Evolutionary conservation across 495 filamentous ascomycete genomes (phyloP), one percentile per base, ranked within the genome.

Genomic region (Penicillium coprophilum): DNA sequence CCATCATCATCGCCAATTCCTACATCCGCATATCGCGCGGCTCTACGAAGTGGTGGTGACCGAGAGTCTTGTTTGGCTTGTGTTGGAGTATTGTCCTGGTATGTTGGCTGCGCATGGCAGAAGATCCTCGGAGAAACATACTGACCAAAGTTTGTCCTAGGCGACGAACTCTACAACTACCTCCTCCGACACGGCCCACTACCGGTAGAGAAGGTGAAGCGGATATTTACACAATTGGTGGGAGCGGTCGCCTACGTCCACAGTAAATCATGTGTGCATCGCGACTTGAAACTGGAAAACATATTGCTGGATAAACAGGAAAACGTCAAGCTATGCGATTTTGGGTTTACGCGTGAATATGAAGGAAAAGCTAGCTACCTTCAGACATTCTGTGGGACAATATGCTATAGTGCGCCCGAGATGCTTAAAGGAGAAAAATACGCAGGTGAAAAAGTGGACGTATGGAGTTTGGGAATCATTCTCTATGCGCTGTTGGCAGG

Each of bases 361-460:
- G 92, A 97, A 67, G 92, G 92, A 24, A 94, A 93, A 60, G 81
- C 92, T 49, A 97, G 91, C 74, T 94, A 97, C 64, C 73, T 98
- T 50, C 94, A 97, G 69, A 98, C 94, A 1, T 98, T 96, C 70
- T 98, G 94, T 72, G 94, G 94, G 15, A 98, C 94, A 4, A 86
- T 98, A 57, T 97, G 92, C 74, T 98, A 98, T 72, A 96, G 91
- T 56, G 94, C 94, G 8, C 94, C 94, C 3, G 94, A 98, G 68
- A 97, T 98, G 94, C 81, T 98, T 32, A 96, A 94, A 68, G 95
- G 92, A 36, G 94, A 98, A 72, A 97, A 95, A 68, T 98, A 98
- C 67, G 92, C 91, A 0, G 92, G 91, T 2, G 92, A 97, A 74
- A 96, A 95, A 70, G 94, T 98, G 53, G 94, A 98, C 68, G 90